A percentile compares a stretch with the other conserved stretches of the same genome.
These are phyloP conservation scores for Penicillium verrucosum DNA, from an alignment of 2,329 filamentous ascomycete genomes.

Conservation along the genomic window DNA sequence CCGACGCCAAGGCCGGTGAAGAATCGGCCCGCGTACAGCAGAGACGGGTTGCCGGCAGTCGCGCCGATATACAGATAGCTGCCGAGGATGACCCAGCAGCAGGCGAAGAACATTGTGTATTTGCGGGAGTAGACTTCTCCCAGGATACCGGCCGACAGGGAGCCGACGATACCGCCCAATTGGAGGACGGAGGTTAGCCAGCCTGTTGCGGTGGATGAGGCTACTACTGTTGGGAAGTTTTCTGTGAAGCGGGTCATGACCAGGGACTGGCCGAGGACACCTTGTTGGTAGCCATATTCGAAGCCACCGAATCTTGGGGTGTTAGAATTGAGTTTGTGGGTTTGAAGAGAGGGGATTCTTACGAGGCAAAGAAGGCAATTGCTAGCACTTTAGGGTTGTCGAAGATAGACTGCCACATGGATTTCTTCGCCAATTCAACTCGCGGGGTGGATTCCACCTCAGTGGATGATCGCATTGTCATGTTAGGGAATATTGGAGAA, in stretches of 20 bases:
- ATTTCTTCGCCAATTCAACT: constrained; percentile 22
- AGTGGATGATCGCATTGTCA: constrained; percentile 1
- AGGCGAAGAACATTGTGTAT: constrained; percentile 52
- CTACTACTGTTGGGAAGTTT: constrained; percentile 46
- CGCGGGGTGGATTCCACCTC: constrained; percentile 18
- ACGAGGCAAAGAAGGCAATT: constrained; percentile 51
- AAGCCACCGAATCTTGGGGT: constrained; percentile 44
- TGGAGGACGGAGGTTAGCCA: constrained; percentile 53
- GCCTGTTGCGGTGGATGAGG: constrained; percentile 38
- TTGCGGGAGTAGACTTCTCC: constrained; percentile 53
- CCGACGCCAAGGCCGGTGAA: constrained; percentile 33
- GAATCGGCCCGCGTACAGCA: constrained; percentile 30
- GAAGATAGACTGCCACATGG: constrained; percentile 27
- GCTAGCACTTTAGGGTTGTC: constrained; percentile 49
- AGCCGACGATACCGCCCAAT: constrained; percentile 47
- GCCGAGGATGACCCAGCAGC: constrained; percentile 47
- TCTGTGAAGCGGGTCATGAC: constrained; percentile 51
- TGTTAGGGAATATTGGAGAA: constrained; percentile 7
- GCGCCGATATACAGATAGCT: constrained; percentile 36
- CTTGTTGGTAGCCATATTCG: constrained; percentile 50
- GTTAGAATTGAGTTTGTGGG: constrained; percentile 1
- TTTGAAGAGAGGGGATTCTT: background rate
- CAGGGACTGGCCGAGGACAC: constrained; percentile 44
- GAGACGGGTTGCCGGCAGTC: constrained; percentile 21
- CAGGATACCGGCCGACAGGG: constrained; percentile 45